Evolutionary conservation across 1,139 yeast species (phyloP).

Genomic region (Magnusiomyces paraingens): DNA sequence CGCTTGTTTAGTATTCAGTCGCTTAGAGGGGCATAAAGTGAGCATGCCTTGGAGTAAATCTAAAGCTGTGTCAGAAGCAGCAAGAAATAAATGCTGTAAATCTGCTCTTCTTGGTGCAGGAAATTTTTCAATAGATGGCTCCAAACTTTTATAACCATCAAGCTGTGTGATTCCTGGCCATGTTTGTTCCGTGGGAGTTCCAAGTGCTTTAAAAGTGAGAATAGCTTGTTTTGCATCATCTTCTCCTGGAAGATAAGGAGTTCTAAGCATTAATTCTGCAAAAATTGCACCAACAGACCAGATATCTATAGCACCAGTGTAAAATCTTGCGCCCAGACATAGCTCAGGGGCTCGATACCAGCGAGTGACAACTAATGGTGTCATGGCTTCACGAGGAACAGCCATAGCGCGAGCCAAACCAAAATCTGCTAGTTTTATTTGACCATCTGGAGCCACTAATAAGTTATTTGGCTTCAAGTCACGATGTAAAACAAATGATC

Average conservation of each 20-base stretch:
- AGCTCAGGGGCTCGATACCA: constrained; percentile 98
- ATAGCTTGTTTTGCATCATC: constrained; percentile 87
- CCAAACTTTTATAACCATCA: constrained; percentile 47
- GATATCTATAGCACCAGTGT: constrained; percentile 80
- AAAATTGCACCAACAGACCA: constrained; percentile 97
- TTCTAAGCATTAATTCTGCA: constrained; percentile 91
- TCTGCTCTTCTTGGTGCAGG: constrained; percentile 85
- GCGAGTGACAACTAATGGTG: constrained; percentile 91
- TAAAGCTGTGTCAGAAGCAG: constrained; percentile 83
- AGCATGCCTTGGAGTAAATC: constrained; percentile 71
- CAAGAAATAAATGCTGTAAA: constrained; percentile 75
- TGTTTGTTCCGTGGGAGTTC: constrained; percentile 85
- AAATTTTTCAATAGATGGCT: constrained; percentile 2
- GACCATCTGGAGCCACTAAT: constrained; percentile 78
- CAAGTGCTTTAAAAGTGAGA: constrained; percentile 87
- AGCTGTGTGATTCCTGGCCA: constrained; percentile 90
- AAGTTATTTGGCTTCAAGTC: constrained; percentile 53
- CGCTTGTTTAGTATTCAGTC: constrained; percentile 64
- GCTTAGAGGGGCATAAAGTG: constrained; percentile 65
- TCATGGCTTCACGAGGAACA: constrained; percentile 64
- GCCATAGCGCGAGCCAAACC: constrained; percentile 82
- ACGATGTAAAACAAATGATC: constrained; percentile 83
- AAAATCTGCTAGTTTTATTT: constrained; percentile 90
- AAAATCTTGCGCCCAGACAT: constrained; percentile 80
- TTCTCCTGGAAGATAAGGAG: constrained; percentile 89